These are phyloP conservation scores for Pichia sp. DNA, from an alignment of 1,139 yeast species.

Conservation along the genomic window DNA sequence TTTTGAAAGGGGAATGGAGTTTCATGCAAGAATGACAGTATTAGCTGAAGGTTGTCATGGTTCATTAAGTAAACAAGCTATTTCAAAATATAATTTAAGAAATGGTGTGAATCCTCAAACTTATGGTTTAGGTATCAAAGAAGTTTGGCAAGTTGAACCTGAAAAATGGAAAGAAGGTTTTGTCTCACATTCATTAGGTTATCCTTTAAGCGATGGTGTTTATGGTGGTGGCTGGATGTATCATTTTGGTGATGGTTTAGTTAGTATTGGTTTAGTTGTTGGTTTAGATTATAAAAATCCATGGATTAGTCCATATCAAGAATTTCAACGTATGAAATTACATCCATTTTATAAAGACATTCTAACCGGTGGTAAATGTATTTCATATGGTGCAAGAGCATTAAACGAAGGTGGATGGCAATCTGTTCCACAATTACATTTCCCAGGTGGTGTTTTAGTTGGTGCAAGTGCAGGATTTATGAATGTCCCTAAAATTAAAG, in stretches of 20 bases:
- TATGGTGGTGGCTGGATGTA: conserved; percentile 98
- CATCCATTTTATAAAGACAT: conserved; percentile 81
- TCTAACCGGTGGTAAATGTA: conserved; percentile 82
- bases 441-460: conserved; percentile 93
- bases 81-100: conserved; percentile 62
- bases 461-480: conserved; percentile 96
- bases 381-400: conserved; percentile 93
- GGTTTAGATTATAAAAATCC: conserved; percentile 95
- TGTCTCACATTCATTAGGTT: conserved; percentile 87
- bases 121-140: conserved; percentile 91
- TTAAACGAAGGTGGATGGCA: conserved; percentile 94
- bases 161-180: conserved; percentile 74
- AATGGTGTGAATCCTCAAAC: conserved; percentile 71
- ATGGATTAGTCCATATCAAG: conserved; percentile 90
- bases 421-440: conserved; percentile 78
- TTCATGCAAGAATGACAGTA: conserved; percentile 80
- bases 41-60: conserved; percentile 98
- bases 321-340: conserved; percentile 87
- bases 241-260: conserved; percentile 91
- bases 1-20: conserved; percentile 95
- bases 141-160: conserved; percentile 93
- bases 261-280: conserved; percentile 81
- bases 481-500: conserved; percentile 95
- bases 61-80: conserved; percentile 72
- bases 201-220: conserved; percentile 64